phyloP scores from a whole-genome alignment of 441 rosid species.

The Omphalea diandra region DNA sequence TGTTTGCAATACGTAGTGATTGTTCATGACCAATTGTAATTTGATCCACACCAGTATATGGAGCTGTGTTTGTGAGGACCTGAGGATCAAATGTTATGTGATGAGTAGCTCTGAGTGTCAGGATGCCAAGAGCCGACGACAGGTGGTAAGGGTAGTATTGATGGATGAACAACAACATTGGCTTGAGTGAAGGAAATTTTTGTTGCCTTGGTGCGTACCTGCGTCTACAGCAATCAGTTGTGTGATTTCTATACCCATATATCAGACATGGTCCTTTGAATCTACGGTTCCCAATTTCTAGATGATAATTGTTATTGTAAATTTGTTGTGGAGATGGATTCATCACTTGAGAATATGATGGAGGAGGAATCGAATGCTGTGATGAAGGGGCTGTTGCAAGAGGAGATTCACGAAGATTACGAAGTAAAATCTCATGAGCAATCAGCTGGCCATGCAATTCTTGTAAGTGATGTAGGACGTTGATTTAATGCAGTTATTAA shows the following conservation, averaged over 20 bases:
- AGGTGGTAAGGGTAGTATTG: background rate
- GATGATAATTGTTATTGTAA: background rate
- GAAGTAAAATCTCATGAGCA: background rate
- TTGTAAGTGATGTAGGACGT: background rate
- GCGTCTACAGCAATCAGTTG: background rate
- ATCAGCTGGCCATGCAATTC: background rate
- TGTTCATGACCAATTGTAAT: background rate
- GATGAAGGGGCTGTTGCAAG: too few species aligned
- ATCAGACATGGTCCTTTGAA: background rate
- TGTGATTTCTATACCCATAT: background rate
- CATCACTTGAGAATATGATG: accelerated
- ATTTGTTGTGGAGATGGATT: background rate
- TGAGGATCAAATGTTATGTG: background rate
- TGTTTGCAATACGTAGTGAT: background rate
- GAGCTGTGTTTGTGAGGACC: background rate
- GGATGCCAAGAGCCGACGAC: background rate
- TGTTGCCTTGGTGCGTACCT: background rate
- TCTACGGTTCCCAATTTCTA: background rate
- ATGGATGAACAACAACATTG: background rate
- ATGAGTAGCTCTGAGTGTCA: background rate
- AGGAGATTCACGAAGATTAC: background rate
- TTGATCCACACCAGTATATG: background rate
- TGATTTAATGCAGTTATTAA: background rate
- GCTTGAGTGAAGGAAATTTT: background rate
- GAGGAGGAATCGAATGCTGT: too few species aligned